These are phyloP conservation scores for Leptographium radiaticola DNA, from an alignment of 2,329 filamentous ascomycete species.

Conservation along the genomic window DNA sequence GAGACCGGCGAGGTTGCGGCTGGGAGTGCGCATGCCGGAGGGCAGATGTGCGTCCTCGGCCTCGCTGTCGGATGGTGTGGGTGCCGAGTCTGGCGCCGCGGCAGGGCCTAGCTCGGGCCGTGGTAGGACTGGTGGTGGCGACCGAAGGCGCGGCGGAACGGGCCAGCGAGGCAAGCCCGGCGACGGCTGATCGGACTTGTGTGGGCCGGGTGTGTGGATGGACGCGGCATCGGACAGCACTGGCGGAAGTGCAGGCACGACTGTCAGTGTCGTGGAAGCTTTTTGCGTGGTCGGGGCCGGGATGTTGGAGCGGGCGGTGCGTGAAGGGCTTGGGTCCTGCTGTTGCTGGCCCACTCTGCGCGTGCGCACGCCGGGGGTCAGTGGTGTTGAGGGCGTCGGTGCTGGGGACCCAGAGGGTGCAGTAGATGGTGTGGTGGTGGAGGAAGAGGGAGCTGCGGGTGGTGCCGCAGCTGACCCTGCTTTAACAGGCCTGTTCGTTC, in stretches of 20 bases:
- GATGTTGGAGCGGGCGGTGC: constrained; percentile 34
- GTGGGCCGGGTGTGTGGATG: constrained; percentile 47
- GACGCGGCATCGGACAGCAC: constrained; percentile 42
- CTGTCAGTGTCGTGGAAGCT: constrained; percentile 44
- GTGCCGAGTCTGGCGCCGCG: constrained; percentile 10
- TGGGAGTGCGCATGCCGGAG: constrained; percentile 46
- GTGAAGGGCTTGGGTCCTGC: constrained; percentile 50
- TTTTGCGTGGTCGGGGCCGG: constrained; percentile 52
- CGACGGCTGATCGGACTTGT: constrained; percentile 45
- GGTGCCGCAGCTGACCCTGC: constrained; percentile 16
- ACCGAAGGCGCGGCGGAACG: constrained; percentile 62
- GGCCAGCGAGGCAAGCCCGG: constrained; percentile 59
- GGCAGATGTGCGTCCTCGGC: constrained; percentile 33
- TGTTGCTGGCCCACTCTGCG: constrained; percentile 27
- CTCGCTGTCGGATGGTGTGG: constrained; percentile 27
- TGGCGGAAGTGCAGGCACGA: constrained; percentile 52
- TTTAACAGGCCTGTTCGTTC: constrained; percentile 13
- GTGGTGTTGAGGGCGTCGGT: neutral
- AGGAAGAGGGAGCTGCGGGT: neutral
- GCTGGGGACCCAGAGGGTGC: neutral
- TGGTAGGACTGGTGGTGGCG: constrained; percentile 51
- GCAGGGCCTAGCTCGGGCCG: constrained; percentile 22
- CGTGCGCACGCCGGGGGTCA: no score
- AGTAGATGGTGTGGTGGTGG: neutral
- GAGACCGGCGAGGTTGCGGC: constrained; percentile 43